Conservation (phyloP, 2,329 filamentous ascomycete species). For the Apiospora aurea region DNA sequence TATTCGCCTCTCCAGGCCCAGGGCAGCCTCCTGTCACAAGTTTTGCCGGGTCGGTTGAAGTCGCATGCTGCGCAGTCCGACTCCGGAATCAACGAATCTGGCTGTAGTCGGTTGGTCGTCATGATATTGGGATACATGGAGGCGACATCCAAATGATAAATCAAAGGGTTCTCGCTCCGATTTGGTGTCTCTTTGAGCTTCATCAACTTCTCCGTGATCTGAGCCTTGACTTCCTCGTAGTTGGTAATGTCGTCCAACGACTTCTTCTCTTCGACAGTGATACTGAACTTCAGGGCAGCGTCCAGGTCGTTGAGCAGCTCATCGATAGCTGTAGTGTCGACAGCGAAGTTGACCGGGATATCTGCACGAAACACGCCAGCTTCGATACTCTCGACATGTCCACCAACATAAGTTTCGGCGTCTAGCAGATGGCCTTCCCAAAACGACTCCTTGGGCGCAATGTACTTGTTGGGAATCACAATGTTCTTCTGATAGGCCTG, state of each 20-base stretch:
- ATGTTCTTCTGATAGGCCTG: constrained; percentile 94
- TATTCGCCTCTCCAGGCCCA: constrained; percentile 99
- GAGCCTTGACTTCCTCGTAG: constrained; percentile 82
- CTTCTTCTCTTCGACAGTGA: constrained; percentile 84
- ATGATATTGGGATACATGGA: constrained; percentile 99
- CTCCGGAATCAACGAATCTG: constrained; percentile 98
- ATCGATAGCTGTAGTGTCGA: constrained; percentile 89
- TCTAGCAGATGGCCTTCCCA: constrained; percentile 97
- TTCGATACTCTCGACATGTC: constrained; percentile 99
- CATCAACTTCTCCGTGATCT: constrained; percentile 76
- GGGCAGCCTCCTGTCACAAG: constrained; percentile 90
- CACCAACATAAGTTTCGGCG: constrained; percentile 97
- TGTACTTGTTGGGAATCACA: constrained; percentile 94
- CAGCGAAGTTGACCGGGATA: constrained; percentile 90
- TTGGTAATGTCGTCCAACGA: constrained; percentile 80
- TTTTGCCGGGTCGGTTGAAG: constrained; percentile 97
- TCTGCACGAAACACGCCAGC: constrained; percentile 96
- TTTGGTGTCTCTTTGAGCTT: constrained; percentile 84
- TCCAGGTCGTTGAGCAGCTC: constrained; percentile 88
- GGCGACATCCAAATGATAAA: constrained; percentile 97
- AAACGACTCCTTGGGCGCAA: constrained; percentile 88
- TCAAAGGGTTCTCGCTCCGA: constrained; percentile 83
- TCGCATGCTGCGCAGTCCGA: constrained; percentile 97
- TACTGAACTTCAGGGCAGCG: constrained; percentile 86
- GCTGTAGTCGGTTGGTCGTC: constrained; percentile 97